These are phyloP conservation scores for Acer yangbiense DNA, from an alignment of 345 rosid species.

Conservation along the genomic window DNA sequence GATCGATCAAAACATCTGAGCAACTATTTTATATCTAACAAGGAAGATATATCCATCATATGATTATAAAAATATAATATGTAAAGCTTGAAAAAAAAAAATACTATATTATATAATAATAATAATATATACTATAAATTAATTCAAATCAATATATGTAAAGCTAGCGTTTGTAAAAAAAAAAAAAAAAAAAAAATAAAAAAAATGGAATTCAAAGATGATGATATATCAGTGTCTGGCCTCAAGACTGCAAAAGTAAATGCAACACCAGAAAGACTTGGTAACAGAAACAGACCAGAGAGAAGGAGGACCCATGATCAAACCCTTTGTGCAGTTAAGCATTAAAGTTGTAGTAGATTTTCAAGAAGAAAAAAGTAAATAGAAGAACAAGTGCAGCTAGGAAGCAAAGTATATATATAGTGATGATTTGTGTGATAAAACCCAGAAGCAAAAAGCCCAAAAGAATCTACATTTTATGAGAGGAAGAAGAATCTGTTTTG, in stretches of 20 bases:
- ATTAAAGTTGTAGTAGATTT: constrained; percentile 23
- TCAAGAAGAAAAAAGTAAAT: constrained; percentile 7
- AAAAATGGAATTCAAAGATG: too few relatives aligned
- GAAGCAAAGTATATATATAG: background rate
- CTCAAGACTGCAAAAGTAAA: constrained; percentile 35
- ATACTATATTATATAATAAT: background rate
- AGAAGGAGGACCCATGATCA: constrained; percentile 33
- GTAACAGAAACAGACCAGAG: constrained; percentile 22
- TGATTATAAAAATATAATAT: background rate
- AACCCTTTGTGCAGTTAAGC: constrained; percentile 19
- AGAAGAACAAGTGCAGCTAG: background rate
- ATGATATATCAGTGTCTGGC: constrained; percentile 20
- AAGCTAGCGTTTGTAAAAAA: too few relatives aligned
- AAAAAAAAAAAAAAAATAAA: too few relatives aligned
- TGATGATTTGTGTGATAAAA: constrained; percentile 1
- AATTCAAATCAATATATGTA: too few relatives aligned
- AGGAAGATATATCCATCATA: background rate
- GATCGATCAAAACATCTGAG: constrained; percentile 24
- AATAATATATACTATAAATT: too few relatives aligned
- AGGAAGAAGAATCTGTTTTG: constrained; percentile 17
- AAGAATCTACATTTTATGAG: constrained; percentile 27
- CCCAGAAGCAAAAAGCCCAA: constrained; percentile 15
- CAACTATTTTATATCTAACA: constrained; percentile 16
- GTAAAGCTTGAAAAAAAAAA: background rate
- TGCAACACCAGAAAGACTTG: constrained; percentile 25